These are phyloP conservation scores for Pestalotiopsis sp. DNA, from an alignment of 2,329 filamentous ascomycete genomes.

Conservation along the genomic window DNA sequence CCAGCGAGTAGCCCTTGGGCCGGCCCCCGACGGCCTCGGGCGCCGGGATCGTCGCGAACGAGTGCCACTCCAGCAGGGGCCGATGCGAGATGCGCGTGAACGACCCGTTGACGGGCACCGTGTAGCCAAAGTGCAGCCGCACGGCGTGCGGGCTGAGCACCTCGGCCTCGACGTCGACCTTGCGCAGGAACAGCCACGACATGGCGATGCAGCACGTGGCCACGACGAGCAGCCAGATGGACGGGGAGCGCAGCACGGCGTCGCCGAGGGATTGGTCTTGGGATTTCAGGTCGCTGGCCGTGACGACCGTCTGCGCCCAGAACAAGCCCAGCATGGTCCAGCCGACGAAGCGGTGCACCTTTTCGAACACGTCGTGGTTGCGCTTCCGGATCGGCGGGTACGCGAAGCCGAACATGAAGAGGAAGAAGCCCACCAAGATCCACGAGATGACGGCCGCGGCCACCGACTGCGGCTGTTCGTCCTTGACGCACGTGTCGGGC, in stretches of 20 bases:
- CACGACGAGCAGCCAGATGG: constrained; percentile 69
- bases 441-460: constrained; percentile 54
- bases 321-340: constrained; percentile 70
- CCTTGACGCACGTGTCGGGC: constrained; percentile 14
- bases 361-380: constrained; percentile 71
- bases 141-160: constrained; percentile 73
- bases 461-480: constrained; percentile 36
- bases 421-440: constrained; percentile 58
- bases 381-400: constrained; percentile 64
- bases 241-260: constrained; percentile 40
- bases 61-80: constrained; percentile 73
- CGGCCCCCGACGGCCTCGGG: constrained; percentile 38
- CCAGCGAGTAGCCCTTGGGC: constrained; percentile 63
- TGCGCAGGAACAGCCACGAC: constrained; percentile 74
- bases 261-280: constrained; percentile 33
- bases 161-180: constrained; percentile 67
- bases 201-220: constrained; percentile 69
- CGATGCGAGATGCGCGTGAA: constrained; percentile 63
- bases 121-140: constrained; percentile 70
- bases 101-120: constrained; percentile 58
- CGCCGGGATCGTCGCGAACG: constrained; percentile 73
- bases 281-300: constrained; percentile 45
- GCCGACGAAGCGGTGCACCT: constrained; percentile 73
- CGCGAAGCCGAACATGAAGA: constrained; percentile 62
- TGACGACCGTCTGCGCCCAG: constrained; percentile 64